Conservation (phyloP, 1,284 basidiomycete species). For the Rhodofomes roseus region DNA sequence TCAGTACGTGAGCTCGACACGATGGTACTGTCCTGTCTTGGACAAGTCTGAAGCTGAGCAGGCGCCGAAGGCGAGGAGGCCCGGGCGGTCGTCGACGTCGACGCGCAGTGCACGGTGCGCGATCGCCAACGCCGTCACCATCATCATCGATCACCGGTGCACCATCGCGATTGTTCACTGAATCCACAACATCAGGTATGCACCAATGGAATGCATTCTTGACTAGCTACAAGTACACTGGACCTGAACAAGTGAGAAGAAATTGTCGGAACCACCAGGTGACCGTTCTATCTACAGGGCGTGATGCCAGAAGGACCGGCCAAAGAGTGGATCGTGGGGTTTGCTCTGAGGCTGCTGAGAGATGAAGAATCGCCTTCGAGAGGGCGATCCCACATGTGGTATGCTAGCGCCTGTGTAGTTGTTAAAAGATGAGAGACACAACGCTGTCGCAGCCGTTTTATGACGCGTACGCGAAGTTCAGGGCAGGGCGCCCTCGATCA, state of each 20-base stretch:
- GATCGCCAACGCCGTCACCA: too few relatives aligned
- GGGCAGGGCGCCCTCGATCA: constrained; percentile 34
- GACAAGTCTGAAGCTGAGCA: too few relatives aligned
- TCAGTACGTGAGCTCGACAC: too few relatives aligned
- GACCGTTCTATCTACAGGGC: constrained; percentile 47
- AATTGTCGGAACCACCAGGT: constrained; percentile 59
- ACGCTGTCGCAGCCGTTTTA: constrained; percentile 6
- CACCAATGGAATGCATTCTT: too few relatives aligned
- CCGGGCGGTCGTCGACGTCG: too few relatives aligned
- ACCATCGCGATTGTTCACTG: too few relatives aligned
- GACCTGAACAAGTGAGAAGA: background rate
- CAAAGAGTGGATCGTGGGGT: constrained; percentile 51
- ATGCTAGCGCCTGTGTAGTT: constrained; percentile 48
- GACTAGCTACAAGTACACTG: background rate
- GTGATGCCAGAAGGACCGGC: constrained; percentile 45
- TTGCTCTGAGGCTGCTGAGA: constrained; percentile 54
- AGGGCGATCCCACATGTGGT: constrained; percentile 55
- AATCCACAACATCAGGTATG: too few relatives aligned
- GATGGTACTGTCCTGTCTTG: too few relatives aligned
- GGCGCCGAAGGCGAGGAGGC: too few relatives aligned
- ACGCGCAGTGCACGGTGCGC: too few relatives aligned
- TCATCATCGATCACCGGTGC: too few relatives aligned
- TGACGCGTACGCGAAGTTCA: constrained; percentile 29
- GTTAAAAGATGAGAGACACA: constrained; percentile 55
- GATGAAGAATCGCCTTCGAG: constrained; percentile 45